A percentile compares a stretch with the other conserved stretches of the same genome.
These are phyloP conservation scores for Arabidopsis arenosa DNA, from an alignment of 345 rosid genomes.

Conservation along the genomic window DNA sequence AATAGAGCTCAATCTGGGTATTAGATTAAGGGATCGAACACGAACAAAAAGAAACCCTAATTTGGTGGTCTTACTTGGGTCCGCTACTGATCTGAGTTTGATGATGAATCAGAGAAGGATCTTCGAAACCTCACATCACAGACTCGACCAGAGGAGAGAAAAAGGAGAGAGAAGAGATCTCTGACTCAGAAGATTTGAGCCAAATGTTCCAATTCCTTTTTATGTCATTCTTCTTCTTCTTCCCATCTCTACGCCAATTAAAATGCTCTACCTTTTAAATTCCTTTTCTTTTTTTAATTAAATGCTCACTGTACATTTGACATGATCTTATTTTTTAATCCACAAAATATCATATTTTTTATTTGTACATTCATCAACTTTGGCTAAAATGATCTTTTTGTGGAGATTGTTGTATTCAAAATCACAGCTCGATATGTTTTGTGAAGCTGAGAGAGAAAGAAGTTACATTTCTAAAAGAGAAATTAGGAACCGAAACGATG, in stretches of 20 bases:
- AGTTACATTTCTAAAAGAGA: not conserved
- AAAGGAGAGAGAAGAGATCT: slow-evolving; percentile 7
- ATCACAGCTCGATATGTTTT: slow-evolving; percentile 7
- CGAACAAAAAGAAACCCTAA: slow-evolving; percentile 25
- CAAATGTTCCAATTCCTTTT: slow-evolving; percentile 34
- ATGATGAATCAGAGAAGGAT: slow-evolving; percentile 38
- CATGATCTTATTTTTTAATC: not conserved
- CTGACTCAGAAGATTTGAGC: slow-evolving; percentile 5
- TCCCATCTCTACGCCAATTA: slow-evolving; percentile 31
- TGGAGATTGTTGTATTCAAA: slow-evolving; percentile 6
- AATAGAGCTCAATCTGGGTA: slow-evolving; percentile 13
- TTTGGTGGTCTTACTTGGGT: slow-evolving; percentile 51
- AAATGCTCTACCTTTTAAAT: slow-evolving; percentile 22
- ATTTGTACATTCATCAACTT: not conserved
- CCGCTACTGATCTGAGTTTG: slow-evolving; percentile 39
- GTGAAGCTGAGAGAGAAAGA: not conserved
- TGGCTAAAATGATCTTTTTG: not conserved
- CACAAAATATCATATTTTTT: not conserved
- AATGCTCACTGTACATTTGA: not conserved
- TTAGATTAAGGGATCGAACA: slow-evolving; percentile 34
- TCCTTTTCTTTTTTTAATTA: not conserved
- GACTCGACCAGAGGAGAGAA: not conserved
- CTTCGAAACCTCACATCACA: slow-evolving; percentile 1
- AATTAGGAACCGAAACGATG: slow-evolving; percentile 18
- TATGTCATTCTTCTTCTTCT: not conserved